Percentiles rank a stretch among this genome's conserved stretches.
Conservation (phyloP, 129 eudicot genomes). For the Kitagawia praeruptora region DNA sequence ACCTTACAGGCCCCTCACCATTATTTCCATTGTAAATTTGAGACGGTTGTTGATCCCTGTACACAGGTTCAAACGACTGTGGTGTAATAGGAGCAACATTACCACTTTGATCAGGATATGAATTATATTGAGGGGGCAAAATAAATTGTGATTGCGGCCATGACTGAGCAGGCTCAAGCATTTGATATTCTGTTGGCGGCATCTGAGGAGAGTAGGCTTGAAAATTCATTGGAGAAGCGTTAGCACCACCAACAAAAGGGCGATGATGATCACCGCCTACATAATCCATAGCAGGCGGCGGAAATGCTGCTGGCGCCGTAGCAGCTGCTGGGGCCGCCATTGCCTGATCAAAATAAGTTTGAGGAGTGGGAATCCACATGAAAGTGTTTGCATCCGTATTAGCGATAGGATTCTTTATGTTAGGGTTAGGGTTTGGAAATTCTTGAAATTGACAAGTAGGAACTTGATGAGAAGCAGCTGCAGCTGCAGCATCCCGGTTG, state of each 20-base stretch:
- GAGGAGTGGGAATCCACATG: conserved; percentile 32
- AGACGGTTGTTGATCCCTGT: conserved; percentile 23
- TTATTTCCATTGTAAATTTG: conserved; percentile 25
- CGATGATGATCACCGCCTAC: conserved; percentile 19
- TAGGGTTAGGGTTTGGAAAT: conserved; percentile 19
- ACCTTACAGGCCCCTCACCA: conserved; percentile 39
- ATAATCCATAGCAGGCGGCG: conserved; percentile 19
- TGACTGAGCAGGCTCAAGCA: conserved; percentile 37
- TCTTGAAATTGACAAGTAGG: conserved; percentile 19
- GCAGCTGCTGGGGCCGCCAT: conserved; percentile 4
- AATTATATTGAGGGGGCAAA: conserved; percentile 33
- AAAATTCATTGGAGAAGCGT: conserved; percentile 11
- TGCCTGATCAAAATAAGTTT: conserved; percentile 17
- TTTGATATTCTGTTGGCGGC: conserved; percentile 24
- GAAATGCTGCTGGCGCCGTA: neutral
- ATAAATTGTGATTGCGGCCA: conserved; percentile 47
- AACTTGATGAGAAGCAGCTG: conserved; percentile 4
- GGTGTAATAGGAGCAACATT: conserved; percentile 24
- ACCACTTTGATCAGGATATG: conserved; percentile 31
- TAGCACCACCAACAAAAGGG: neutral
- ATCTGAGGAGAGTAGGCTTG: conserved; percentile 11
- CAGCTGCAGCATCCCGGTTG: conserved; percentile 4
- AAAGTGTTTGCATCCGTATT: conserved; percentile 27
- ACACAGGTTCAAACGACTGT: neutral
- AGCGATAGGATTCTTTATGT: neutral